A percentile compares a stretch with the other conserved stretches of the same genome.
Evolutionary conservation across 1,139 yeast genomes (phyloP).

Genomic region (Magnusiomyces sp.): DNA sequence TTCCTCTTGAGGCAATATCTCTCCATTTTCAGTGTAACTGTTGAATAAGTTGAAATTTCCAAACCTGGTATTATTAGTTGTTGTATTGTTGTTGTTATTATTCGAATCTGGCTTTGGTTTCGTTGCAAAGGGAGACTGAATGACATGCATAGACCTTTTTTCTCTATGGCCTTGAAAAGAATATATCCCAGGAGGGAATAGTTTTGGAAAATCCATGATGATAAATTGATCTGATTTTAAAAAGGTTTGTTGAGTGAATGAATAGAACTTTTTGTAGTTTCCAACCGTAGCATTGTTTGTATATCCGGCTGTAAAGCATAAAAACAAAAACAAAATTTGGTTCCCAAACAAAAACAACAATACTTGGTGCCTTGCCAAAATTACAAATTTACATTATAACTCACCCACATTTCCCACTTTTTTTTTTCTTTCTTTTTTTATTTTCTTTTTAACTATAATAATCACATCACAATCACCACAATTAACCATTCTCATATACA

Average conservation of each 20-base stretch:
- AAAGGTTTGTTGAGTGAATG: too few species aligned
- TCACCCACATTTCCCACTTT: neutral
- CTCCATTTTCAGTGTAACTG: constrained; percentile 2
- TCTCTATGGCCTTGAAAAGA: too few species aligned
- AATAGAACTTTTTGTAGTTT: too few species aligned
- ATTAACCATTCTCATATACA: neutral
- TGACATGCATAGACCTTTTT: neutral
- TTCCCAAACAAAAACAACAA: too few species aligned
- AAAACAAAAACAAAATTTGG: too few species aligned
- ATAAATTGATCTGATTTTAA: too few species aligned
- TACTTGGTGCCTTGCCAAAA: too few species aligned
- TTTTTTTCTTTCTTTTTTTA: constrained; percentile 1
- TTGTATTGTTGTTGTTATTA: constrained; percentile 2
- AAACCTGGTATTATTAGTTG: neutral
- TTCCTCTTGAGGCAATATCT: constrained; percentile 1
- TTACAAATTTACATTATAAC: neutral
- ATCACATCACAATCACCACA: neutral
- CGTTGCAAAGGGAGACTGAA: constrained; percentile 3
- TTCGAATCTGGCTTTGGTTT: neutral
- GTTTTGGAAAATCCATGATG: too few species aligned
- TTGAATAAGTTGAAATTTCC: constrained; percentile 3
- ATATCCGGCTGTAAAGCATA: too few species aligned
- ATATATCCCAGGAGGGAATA: too few species aligned
- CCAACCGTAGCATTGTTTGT: too few species aligned
- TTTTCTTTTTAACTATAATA: neutral